Evolutionary conservation across 2,329 filamentous ascomycete genomes (phyloP).

Genomic region (Colletotrichum sp.): DNA sequence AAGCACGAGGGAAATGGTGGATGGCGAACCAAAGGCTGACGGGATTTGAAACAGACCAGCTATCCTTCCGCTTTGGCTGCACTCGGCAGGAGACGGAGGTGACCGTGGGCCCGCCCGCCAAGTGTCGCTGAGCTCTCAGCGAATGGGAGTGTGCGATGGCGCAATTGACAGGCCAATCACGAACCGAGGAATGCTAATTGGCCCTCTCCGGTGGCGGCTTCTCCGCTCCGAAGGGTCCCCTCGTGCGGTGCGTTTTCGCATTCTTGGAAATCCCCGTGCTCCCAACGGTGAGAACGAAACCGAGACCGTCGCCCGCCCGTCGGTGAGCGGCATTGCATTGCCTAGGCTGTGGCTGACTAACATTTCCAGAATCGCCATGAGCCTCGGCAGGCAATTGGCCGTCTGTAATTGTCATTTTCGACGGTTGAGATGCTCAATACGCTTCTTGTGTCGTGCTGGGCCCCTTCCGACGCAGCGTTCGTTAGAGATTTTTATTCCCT

Average conservation of each 20-base stretch:
- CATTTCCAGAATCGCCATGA: background rate
- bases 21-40: background rate
- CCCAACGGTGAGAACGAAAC: background rate
- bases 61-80: constrained; percentile 8
- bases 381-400: constrained; percentile 1
- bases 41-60: constrained; percentile 18
- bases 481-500: constrained; percentile 2
- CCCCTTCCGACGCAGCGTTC: background rate
- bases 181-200: constrained; percentile 2
- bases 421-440: background rate
- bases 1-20: background rate
- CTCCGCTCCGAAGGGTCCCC: background rate
- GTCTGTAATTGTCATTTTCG: background rate
- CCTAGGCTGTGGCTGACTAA: background rate
- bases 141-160: constrained; percentile 4
- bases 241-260: background rate
- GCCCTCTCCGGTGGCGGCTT: constrained; percentile 5
- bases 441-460: background rate
- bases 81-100: constrained; percentile 20
- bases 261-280: background rate
- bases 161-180: constrained; percentile 1
- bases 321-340: background rate
- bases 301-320: background rate
- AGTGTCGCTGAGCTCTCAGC: background rate
- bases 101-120: constrained; percentile 3